Base-by-base conservation (phyloP, 441 rosid species). In the Pelargonium citronellum region DNA sequence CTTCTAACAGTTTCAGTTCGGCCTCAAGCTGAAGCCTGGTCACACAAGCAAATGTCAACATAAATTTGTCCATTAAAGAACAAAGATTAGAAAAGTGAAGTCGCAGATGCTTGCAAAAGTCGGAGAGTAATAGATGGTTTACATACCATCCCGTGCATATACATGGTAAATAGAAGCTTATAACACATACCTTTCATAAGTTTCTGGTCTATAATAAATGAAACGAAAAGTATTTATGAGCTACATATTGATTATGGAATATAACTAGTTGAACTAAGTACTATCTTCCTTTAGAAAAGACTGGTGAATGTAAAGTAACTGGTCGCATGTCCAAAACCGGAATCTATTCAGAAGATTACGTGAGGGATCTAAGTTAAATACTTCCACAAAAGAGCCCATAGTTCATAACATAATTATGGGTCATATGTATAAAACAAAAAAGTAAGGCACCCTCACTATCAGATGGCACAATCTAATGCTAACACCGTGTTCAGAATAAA, bases 1-100 rank as follows among this genome's bases (percentile, higher is more conserved):
- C 99, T 82, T 92, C 94, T 58, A 95, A 82, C 44, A 95, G 82
- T 79, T 92, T 91, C 69, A 89, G 64, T 76, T 92, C 98, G 5
- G 95, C 97, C 79, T 95, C 96, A 70, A 69, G 87, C 69, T 95
- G 99, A 74, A 89, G 91, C 96, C 98, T 92, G 92, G 55, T 71
- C 76, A 66, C 58, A 74, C 60, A 81, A 65, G 63, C 68, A 55
- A 16, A 75, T 81, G 85, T 89, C 80, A 88, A 83, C 67, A 41
- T 72, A 74, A 79, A 83, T 73, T 70, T 66, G 73, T 72, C 39
- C 70, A 68, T 57, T 17, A 70, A 55, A 55, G 41, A 65, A 15
- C 44, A 13, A 68, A 68, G 74, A 24, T 20, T 57, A 67, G 69
- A 69, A 70, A 67, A 71, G 76, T 71, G 61, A 16, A 4, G 61